Conservation (phyloP, 371 early-diverging fungal genomes). For the Basidiobolus meristosporus region DNA sequence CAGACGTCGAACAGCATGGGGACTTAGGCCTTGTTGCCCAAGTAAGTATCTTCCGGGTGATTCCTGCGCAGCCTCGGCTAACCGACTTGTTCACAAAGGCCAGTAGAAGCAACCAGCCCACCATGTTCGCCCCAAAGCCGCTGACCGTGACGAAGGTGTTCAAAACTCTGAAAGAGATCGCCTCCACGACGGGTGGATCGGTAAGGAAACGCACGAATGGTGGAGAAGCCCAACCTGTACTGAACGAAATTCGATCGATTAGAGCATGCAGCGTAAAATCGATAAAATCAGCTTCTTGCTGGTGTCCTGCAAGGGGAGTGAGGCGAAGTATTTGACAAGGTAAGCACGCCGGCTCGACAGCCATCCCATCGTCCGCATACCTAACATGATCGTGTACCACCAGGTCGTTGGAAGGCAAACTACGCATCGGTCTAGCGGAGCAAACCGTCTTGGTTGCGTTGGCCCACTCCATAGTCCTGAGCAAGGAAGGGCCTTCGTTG, state of each 20-base stretch:
- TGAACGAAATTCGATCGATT: neutral
- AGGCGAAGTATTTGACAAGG: conserved; percentile 87
- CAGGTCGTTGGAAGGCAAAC: conserved; percentile 86
- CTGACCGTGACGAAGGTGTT: conserved; percentile 74
- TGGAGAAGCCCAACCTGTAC: neutral
- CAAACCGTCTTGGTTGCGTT: conserved; percentile 80
- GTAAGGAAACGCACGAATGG: conserved; percentile 10
- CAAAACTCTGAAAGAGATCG: conserved; percentile 70
- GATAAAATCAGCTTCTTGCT: conserved; percentile 69
- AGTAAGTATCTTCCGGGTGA: conserved; percentile 14
- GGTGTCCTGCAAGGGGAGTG: conserved; percentile 63
- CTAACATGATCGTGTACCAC: neutral
- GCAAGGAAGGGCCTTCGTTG: no score
- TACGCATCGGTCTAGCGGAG: conserved; percentile 95
- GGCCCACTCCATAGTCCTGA: conserved; percentile 59
- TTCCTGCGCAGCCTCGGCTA: no score
- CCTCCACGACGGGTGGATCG: conserved; percentile 57
- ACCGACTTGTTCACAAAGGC: no score
- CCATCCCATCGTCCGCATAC: neutral
- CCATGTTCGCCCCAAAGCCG: conserved; percentile 57
- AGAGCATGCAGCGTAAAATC: conserved; percentile 65
- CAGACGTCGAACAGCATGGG: conserved; percentile 56
- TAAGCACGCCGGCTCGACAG: conserved; percentile 7
- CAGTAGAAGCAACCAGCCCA: conserved; percentile 54
- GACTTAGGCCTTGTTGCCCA: conserved; percentile 88